A percentile compares a stretch with the other conserved stretches of the same genome.
These are phyloP conservation scores for Allium fistulosum DNA, from an alignment of 106 monocot genomes.

Conservation along the genomic window DNA sequence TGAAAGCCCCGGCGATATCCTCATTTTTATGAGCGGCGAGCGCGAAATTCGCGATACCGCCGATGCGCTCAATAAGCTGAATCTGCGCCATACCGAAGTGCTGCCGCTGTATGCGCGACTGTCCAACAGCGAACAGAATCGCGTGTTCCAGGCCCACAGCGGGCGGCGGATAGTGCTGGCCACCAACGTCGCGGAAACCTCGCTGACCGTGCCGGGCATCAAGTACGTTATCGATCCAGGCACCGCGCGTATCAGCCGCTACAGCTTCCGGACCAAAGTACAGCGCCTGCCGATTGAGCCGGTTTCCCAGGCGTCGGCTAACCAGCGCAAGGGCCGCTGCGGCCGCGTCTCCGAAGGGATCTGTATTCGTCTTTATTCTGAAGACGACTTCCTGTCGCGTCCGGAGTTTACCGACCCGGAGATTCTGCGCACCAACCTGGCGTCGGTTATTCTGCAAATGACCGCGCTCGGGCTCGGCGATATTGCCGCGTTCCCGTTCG, in stretches of 20 bases:
- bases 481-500: background rate
- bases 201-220: background rate
- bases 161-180: background rate
- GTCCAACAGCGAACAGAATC: background rate
- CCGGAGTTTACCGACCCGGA: conserved; percentile 1
- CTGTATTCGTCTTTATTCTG: background rate
- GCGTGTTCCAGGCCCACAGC: background rate
- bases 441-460: conserved; percentile 5
- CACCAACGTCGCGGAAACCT: conserved; percentile 4
- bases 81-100: background rate
- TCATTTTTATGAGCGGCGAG: conserved; percentile 2
- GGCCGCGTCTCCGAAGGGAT: background rate
- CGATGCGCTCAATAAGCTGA: background rate
- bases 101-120: background rate
- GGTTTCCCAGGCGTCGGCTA: background rate
- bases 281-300: background rate
- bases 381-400: background rate
- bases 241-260: background rate
- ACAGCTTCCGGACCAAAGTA: background rate
- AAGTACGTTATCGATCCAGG: background rate
- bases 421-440: conserved; percentile 1
- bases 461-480: conserved; percentile 3
- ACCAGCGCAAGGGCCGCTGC: background rate
- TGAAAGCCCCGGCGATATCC: conserved; percentile 1
- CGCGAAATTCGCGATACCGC: background rate